Base-by-base conservation (phyloP, 2,329 filamentous ascomycete species). In the Diaporthe sp. region DNA sequence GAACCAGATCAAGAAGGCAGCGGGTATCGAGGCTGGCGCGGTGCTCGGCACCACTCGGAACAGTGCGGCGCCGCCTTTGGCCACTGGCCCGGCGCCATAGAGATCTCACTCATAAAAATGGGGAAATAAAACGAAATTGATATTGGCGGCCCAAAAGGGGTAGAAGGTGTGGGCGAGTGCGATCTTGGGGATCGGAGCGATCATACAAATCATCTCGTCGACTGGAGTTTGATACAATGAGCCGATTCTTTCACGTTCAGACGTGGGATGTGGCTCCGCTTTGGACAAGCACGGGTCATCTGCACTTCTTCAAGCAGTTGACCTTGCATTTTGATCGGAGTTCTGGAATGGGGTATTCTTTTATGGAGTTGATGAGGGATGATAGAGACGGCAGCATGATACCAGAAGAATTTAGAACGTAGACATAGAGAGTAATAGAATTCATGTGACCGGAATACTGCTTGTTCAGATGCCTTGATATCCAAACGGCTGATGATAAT, bases 1-100 rank as follows among this genome's bases (percentile, higher is more conserved):
- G 76, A 86, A 84, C 57, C 72, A 74, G 73, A 37, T 75, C 46
- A 39, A 55, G 65, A 70, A 70, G 49, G 34, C 28, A 13, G 65
- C n/a, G n/a, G 65, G 65, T 42, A n/a, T 70, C 34, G 65, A 70
- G 49, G 65, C 65, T 55, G 65, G 65, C 12, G 65, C 65, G 49
- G 51, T 53, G 49, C 65, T 70, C n/a, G 65, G 65, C 2, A 55
- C 65, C 3, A 55, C 65, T 55, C 46, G 34, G 17, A 70, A 70
- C 34, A 55, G 49, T 8, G 49, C 65, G n/a, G 49, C 17, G 34
- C 65, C 65, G 22, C 65, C 65, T 55, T 28, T 70, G 49, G 65
- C 65, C 15, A 70, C 65, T 42, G 65, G 65, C 49, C 65, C 65
- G 34, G 65, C 65, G 39, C 65, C 65, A 17, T 70, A 70, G 22